These are phyloP conservation scores for Penicillium argentinense DNA, from an alignment of 495 filamentous ascomycete genomes.

Conservation along the genomic window DNA sequence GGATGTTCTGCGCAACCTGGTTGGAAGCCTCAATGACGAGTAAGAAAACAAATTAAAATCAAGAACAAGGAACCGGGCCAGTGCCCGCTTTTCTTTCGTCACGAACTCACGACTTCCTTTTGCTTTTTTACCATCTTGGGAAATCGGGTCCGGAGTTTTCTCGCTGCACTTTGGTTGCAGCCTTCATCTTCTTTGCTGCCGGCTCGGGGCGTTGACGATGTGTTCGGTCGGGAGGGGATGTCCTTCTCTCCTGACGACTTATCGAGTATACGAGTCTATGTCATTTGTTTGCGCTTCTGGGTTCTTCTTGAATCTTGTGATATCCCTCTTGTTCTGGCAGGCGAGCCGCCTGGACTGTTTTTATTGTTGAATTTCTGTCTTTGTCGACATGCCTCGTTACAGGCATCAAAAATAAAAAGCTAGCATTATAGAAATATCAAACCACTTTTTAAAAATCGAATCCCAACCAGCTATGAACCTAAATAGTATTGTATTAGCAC, in stretches of 20 bases:
- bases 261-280: conserved; percentile 33
- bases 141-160: conserved; percentile 1
- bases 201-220: conserved; percentile 1
- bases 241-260: conserved; percentile 24
- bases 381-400: conserved; percentile 1
- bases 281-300: conserved; percentile 25
- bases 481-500: no score
- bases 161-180: background rate
- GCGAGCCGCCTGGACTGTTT: conserved; percentile 15
- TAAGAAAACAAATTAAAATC: conserved; percentile 11
- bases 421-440: conserved; percentile 27
- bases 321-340: conserved; percentile 33
- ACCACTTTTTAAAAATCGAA: background rate
- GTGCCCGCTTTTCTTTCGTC: conserved; percentile 2
- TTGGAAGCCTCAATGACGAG: conserved; percentile 42
- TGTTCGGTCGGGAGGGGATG: conserved; percentile 5
- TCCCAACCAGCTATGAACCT: no score
- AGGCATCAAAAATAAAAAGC: conserved; percentile 17
- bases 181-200: background rate
- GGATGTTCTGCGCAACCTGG: conserved; percentile 42
- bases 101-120: conserved; percentile 5
- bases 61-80: background rate
- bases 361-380: conserved; percentile 1
- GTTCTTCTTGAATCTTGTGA: conserved; percentile 31
- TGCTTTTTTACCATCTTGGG: conserved; percentile 2